Percentiles rank a stretch among this genome's conserved stretches.
Conservation (phyloP, 2,329 filamentous ascomycete species). For the Claviceps cyperi region DNA sequence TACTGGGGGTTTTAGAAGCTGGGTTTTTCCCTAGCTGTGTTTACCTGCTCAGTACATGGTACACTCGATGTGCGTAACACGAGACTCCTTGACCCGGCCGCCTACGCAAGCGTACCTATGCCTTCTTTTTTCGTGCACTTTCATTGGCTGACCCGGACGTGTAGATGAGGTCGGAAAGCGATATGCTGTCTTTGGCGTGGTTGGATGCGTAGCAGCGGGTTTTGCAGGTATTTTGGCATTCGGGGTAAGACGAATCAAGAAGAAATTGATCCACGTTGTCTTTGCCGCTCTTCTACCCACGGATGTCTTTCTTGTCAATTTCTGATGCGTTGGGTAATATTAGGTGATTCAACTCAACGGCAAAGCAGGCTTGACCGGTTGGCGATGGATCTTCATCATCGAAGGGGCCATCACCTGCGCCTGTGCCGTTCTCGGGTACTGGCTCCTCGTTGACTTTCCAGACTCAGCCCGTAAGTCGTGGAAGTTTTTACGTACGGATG, state of each 20-base stretch:
- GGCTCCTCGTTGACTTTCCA: conserved; percentile 50
- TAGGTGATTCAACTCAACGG: conserved; percentile 47
- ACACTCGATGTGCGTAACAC: conserved; percentile 41
- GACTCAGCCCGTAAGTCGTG: conserved; percentile 37
- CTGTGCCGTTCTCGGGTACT: conserved; percentile 35
- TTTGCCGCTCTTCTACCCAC: too few species aligned
- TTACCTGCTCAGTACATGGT: conserved; percentile 60
- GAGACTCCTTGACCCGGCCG: too few species aligned
- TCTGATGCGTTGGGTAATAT: conserved; percentile 11
- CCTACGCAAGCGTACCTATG: not conserved
- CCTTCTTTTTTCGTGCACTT: conserved; percentile 40
- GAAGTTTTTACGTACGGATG: conserved; percentile 36
- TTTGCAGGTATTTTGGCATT: conserved; percentile 57
- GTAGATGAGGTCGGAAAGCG: conserved; percentile 53
- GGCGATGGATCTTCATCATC: conserved; percentile 54
- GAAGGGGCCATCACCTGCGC: conserved; percentile 39
- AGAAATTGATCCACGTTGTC: too few species aligned
- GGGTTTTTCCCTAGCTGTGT: conserved; percentile 59
- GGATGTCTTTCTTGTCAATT: too few species aligned
- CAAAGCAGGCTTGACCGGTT: conserved; percentile 37
- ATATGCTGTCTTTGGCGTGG: conserved; percentile 54
- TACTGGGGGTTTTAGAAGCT: conserved; percentile 53
- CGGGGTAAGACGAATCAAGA: conserved; percentile 27
- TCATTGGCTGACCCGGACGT: conserved; percentile 1
- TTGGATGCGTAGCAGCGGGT: conserved; percentile 51